Conservation (phyloP, 306 rosid species). For the Luffa aegyptiaca region DNA sequence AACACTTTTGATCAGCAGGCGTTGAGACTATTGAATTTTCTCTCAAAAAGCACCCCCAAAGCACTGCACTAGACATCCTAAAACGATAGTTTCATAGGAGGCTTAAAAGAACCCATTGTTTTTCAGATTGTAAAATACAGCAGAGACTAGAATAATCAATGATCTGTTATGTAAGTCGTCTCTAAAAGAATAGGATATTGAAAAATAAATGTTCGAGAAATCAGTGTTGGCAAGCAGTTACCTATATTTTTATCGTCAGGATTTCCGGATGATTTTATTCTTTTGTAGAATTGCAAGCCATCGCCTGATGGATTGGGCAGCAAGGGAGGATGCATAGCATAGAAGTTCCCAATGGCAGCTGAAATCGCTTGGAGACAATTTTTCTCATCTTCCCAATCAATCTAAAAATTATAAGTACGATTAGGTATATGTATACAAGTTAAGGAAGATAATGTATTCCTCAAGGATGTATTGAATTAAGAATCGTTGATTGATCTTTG, state of each 20-base stretch:
- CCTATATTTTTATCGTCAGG: conserved; percentile 31
- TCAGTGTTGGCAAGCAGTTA: conserved; percentile 13
- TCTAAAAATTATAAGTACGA: conserved; percentile 23
- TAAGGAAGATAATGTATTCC: not conserved
- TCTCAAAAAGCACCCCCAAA: not conserved
- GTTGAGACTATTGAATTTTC: not conserved
- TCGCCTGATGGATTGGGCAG: conserved; percentile 83
- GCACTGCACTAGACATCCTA: not conserved
- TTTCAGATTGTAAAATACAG: not conserved
- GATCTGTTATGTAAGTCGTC: not conserved
- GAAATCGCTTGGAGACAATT: conserved; percentile 62
- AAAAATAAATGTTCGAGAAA: not conserved
- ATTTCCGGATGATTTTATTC: conserved; percentile 30
- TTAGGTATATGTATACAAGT: not conserved
- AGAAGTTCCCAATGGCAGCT: conserved; percentile 82
- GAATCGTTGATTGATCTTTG: not conserved
- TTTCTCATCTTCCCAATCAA: conserved; percentile 84
- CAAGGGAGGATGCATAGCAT: conserved; percentile 87
- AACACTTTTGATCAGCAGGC: not conserved
- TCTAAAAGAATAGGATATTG: not conserved
- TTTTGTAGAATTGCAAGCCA: conserved; percentile 54
- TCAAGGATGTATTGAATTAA: not conserved
- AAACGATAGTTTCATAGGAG: not conserved
- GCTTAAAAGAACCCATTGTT: not conserved
- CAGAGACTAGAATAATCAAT: not conserved